Conservation (phyloP, 805 yeast genomes). For the Candida nitratophila region DNA sequence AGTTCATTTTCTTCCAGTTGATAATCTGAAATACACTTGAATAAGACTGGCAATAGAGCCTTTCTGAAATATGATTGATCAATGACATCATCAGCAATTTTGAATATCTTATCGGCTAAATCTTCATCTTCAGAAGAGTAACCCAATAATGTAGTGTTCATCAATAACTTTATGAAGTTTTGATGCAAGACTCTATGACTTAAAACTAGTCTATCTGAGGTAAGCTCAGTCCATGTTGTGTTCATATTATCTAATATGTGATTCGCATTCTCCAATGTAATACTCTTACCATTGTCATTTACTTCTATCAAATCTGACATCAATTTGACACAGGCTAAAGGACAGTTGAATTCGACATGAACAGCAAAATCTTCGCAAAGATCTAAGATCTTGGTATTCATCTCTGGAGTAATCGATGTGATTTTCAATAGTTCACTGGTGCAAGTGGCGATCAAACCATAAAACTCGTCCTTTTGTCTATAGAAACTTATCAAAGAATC, state of each 20-base stretch:
- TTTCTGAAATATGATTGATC: constrained; percentile 54
- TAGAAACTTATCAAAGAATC: constrained; percentile 29
- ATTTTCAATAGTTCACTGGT: constrained; percentile 10
- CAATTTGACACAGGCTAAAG: constrained; percentile 10
- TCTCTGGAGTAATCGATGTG: neutral
- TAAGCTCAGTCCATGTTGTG: constrained; percentile 52
- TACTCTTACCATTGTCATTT: constrained; percentile 3
- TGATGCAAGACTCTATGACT: constrained; percentile 62
- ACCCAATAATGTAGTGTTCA: constrained; percentile 33
- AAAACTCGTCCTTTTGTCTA: constrained; percentile 34
- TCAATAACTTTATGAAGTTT: constrained; percentile 42
- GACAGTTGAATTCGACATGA: constrained; percentile 14
- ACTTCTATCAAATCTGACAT: constrained; percentile 5
- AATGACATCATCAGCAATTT: constrained; percentile 38
- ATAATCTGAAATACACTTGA: constrained; percentile 37
- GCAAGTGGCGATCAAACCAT: constrained; percentile 21
- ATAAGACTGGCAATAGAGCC: constrained; percentile 55
- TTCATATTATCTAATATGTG: constrained; percentile 27
- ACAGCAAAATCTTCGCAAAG: constrained; percentile 8
- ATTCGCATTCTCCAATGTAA: constrained; percentile 9
- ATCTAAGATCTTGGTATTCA: constrained; percentile 5
- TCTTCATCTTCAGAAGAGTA: constrained; percentile 25
- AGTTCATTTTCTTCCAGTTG: constrained; percentile 25
- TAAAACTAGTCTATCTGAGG: constrained; percentile 52
- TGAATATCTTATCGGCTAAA: constrained; percentile 22